Conservation (phyloP, 148 eudicot genomes). For the Fagopyrum tataricum region DNA sequence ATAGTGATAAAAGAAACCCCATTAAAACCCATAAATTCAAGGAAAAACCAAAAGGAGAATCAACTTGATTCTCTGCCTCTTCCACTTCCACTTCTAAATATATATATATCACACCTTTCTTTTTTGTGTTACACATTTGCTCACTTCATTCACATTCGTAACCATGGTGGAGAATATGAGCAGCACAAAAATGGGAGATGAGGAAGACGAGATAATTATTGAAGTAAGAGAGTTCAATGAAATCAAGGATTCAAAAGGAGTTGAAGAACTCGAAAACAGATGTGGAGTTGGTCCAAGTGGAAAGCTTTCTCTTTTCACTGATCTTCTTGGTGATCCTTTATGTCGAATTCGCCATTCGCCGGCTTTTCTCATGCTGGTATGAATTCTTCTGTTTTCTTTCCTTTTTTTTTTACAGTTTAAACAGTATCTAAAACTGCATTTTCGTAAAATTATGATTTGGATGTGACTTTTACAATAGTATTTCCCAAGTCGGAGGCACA, state of each 20-base stretch:
- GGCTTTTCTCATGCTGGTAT: conserved; percentile 87
- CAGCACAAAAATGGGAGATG: background rate
- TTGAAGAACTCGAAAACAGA: conserved; percentile 58
- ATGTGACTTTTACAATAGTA: background rate
- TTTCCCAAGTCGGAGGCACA: background rate
- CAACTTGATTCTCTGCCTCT: background rate
- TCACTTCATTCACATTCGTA: background rate
- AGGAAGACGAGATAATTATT: conserved; percentile 18
- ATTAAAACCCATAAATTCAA: background rate
- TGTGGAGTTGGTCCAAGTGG: conserved; percentile 85
- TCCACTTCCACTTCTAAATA: background rate
- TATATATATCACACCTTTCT: background rate
- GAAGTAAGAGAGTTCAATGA: conserved; percentile 52
- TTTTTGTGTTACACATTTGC: background rate
- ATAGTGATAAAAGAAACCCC: background rate
- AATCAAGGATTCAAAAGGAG: conserved; percentile 40
- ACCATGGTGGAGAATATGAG: background rate
- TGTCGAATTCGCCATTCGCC: conserved; percentile 93
- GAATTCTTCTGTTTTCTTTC: too few relatives aligned
- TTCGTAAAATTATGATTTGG: too few relatives aligned
- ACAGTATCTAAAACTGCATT: too few relatives aligned
- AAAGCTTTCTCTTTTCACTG: conserved; percentile 61
- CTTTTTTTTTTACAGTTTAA: too few relatives aligned
- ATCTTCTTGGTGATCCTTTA: conserved; percentile 85
- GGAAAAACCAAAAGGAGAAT: background rate